phyloP scores from a whole-genome alignment of 805 yeast species.

The Saturnispora ahearnii region DNA sequence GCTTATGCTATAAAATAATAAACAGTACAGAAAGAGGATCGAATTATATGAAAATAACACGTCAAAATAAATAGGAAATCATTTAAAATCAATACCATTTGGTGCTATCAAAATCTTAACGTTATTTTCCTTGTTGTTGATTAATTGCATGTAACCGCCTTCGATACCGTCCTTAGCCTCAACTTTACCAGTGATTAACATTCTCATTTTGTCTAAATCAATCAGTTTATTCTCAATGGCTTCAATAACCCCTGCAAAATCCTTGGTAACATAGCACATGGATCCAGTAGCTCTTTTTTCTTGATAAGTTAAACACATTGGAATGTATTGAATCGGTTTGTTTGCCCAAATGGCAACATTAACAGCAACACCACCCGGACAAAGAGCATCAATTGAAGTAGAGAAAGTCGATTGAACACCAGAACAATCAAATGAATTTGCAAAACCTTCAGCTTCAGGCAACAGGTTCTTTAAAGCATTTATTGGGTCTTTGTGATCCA shows the following conservation, averaged over 20 bases:
- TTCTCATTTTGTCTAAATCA: constrained; percentile 33
- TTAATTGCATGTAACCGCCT: constrained; percentile 44
- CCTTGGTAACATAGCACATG: constrained; percentile 49
- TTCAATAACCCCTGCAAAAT: constrained; percentile 46
- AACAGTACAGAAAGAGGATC: background rate
- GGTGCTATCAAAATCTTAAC: constrained; percentile 48
- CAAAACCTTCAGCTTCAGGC: constrained; percentile 38
- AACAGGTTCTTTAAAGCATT: constrained; percentile 30
- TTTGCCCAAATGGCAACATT: constrained; percentile 62
- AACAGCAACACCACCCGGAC: constrained; percentile 48
- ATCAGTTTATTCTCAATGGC: constrained; percentile 42
- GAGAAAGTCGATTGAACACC: constrained; percentile 46
- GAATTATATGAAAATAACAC: no score
- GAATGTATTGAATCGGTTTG: constrained; percentile 38
- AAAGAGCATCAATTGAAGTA: constrained; percentile 40
- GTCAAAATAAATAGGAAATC: no score
- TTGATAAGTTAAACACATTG: constrained; percentile 46
- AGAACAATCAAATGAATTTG: constrained; percentile 45
- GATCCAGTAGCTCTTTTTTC: constrained; percentile 54
- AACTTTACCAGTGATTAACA: constrained; percentile 47
- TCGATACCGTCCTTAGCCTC: constrained; percentile 42
- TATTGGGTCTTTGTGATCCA: constrained; percentile 30
- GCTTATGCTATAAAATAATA: background rate
- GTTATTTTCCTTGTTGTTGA: constrained; percentile 44
- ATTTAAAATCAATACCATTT: constrained; percentile 20